Conservation (phyloP, 2,329 filamentous ascomycete species). For the Calonectria montana region DNA sequence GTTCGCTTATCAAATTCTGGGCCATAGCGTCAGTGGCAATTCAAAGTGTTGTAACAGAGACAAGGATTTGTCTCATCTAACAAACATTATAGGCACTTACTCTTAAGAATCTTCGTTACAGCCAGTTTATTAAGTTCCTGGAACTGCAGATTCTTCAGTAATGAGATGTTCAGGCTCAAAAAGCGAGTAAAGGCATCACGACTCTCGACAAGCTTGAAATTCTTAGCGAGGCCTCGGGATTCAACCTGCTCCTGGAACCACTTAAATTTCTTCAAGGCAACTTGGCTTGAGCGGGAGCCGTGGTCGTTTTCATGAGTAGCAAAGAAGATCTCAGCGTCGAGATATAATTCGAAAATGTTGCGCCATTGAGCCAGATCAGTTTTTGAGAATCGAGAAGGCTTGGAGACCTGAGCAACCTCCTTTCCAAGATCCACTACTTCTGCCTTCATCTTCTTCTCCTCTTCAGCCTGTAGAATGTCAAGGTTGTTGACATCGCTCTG, state of each 20-base stretch:
- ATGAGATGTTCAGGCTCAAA: slow-evolving; percentile 75
- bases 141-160: slow-evolving; percentile 86
- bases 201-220: slow-evolving; percentile 76
- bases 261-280: slow-evolving; percentile 75
- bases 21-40: slow-evolving; percentile 43
- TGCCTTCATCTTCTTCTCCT: slow-evolving; percentile 71
- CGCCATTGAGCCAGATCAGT: slow-evolving; percentile 82
- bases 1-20: slow-evolving; percentile 89
- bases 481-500: slow-evolving; percentile 77
- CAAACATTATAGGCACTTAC: slow-evolving; percentile 55
- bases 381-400: slow-evolving; percentile 70
- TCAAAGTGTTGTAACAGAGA: background rate
- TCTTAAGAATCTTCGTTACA: slow-evolving; percentile 87
- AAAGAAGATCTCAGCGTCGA: slow-evolving; percentile 85
- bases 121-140: slow-evolving; percentile 86
- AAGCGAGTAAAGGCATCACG: slow-evolving; percentile 74
- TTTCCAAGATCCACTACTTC: slow-evolving; percentile 74
- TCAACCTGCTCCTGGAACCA: slow-evolving; percentile 79
- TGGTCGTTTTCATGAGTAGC: slow-evolving; percentile 79
- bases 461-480: slow-evolving; percentile 73
- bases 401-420: slow-evolving; percentile 72
- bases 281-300: slow-evolving; percentile 72
- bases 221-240: slow-evolving; percentile 66
- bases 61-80: no score
- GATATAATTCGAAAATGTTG: slow-evolving; percentile 83